A percentile compares a stretch with the other conserved stretches of the same genome.
phyloP scores from a whole-genome alignment of 140 eudicot species.

The Oenanthe javanica region DNA sequence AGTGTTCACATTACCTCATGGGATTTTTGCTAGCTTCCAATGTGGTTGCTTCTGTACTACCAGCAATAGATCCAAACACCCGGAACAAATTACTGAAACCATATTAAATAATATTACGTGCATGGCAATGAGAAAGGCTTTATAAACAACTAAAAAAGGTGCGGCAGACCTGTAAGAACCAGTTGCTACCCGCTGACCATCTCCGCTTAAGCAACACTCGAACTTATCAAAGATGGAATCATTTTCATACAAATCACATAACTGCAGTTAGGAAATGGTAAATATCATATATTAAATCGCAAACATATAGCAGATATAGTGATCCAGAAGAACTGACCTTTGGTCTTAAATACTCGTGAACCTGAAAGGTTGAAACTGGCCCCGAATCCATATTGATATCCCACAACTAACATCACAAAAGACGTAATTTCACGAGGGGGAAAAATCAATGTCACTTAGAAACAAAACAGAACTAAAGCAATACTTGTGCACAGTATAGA shows the following conservation, averaged over 20 bases:
- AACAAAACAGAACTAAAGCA: neutral
- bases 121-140: neutral
- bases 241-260: constrained; percentile 86
- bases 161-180: constrained; percentile 68
- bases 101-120: constrained; percentile 1
- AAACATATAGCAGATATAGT: neutral
- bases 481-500: neutral
- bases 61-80: constrained; percentile 60
- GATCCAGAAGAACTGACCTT: constrained; percentile 35
- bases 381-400: constrained; percentile 97
- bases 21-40: constrained; percentile 94
- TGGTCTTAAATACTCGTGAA: constrained; percentile 86
- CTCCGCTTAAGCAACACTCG: constrained; percentile 97
- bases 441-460: neutral
- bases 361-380: constrained; percentile 90
- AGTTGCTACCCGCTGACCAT: constrained; percentile 84
- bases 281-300: constrained; percentile 7
- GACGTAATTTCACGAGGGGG: neutral
- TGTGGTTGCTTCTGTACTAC: constrained; percentile 76
- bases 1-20: constrained; percentile 45
- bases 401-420: constrained; percentile 62
- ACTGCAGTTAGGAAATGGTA: constrained; percentile 34
- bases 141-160: neutral
- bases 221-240: constrained; percentile 95
- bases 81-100: constrained; percentile 77